Evolutionary conservation across 2,329 filamentous ascomycete genomes (phyloP).

Genomic region (Alternaria sp.): DNA sequence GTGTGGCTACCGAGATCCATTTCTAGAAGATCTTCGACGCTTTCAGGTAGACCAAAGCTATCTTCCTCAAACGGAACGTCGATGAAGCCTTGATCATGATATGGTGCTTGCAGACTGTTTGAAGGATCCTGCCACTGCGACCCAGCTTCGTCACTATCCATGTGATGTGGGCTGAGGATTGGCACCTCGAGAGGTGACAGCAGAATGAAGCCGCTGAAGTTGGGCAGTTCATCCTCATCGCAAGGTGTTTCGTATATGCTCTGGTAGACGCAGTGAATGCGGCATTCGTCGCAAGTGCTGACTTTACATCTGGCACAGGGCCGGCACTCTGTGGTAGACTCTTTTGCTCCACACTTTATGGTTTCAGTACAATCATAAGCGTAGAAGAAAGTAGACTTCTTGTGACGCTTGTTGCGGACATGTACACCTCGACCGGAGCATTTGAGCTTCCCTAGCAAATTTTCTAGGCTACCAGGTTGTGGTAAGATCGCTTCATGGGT

Average conservation of each 20-base stretch:
- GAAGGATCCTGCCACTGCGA: constrained; percentile 21
- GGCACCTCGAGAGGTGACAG: constrained; percentile 35
- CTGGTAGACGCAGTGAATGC: constrained; percentile 47
- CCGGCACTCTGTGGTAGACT: constrained; percentile 23
- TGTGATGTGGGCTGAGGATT: constrained; percentile 41
- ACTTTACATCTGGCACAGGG: constrained; percentile 39
- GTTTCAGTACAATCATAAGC: constrained; percentile 32
- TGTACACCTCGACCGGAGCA: constrained; percentile 40
- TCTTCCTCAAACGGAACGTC: constrained; percentile 36
- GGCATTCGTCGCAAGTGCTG: constrained; percentile 48
- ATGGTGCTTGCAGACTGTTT: constrained; percentile 13
- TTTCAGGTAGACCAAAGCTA: constrained; percentile 29
- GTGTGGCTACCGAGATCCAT: constrained; percentile 33
- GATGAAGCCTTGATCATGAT: constrained; percentile 46
- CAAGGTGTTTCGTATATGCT: constrained; percentile 35
- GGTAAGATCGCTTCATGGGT: constrained; percentile 35
- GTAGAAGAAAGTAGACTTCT: constrained; percentile 36
- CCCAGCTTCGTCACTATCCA: constrained; percentile 11
- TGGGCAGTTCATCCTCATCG: constrained; percentile 40
- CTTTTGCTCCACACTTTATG: constrained; percentile 30
- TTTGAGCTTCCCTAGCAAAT: constrained; percentile 35
- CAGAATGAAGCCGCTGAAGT: constrained; percentile 43
- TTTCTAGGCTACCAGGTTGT: constrained; percentile 32
- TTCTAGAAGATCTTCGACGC: constrained; percentile 36
- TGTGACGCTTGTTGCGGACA: constrained; percentile 32